These are phyloP conservation scores for Xylaria flabelliformis DNA, from an alignment of 495 filamentous ascomycete species.

Conservation along the genomic window DNA sequence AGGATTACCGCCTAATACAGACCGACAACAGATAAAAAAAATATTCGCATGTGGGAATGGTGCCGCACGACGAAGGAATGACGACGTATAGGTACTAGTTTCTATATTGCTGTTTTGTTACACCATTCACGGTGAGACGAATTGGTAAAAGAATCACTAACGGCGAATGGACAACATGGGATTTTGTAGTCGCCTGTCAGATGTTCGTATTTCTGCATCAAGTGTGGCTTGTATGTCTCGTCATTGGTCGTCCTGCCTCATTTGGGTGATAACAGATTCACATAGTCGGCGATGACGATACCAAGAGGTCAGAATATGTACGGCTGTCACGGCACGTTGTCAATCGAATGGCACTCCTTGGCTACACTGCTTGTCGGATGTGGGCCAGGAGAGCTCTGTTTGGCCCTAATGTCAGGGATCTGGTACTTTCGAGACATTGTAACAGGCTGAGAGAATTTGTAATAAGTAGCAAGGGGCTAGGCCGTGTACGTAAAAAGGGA, in stretches of 20 bases:
- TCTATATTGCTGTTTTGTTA: neutral
- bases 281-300: constrained; percentile 8
- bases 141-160: neutral
- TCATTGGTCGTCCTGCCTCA: neutral
- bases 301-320: neutral
- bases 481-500: neutral
- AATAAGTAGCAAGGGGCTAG: constrained; percentile 5
- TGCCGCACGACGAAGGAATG: neutral
- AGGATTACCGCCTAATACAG: too few relatives aligned
- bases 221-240: neutral
- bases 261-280: neutral
- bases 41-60: neutral
- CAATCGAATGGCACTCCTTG: neutral
- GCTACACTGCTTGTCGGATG: constrained; percentile 15
- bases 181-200: neutral
- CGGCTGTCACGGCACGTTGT: constrained; percentile 4
- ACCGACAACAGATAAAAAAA: constrained; percentile 7
- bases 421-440: neutral
- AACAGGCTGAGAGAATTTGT: constrained; percentile 9
- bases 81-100: neutral
- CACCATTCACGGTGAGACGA: constrained; percentile 19
- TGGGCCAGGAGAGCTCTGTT: neutral
- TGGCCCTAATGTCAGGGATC: neutral
- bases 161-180: neutral
- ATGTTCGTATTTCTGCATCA: constrained; percentile 6